Base-by-base conservation (phyloP, 192 early-diverging fungal species). In the Mortierella hygrophila region DNA sequence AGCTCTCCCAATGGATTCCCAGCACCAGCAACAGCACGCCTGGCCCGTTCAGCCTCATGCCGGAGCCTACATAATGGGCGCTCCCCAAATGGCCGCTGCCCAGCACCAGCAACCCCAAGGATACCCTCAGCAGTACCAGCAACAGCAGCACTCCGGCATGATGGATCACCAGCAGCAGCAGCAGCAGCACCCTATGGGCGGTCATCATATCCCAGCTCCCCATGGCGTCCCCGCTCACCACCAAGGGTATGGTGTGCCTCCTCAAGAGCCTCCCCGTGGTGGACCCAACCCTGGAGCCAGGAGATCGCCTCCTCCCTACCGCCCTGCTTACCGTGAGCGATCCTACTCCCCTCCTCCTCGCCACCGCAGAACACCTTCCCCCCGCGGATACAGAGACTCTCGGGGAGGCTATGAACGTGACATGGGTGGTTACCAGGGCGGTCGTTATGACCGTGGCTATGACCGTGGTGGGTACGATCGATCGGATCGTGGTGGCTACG, bases 271-370 rank as follows among this genome's bases (percentile, higher is more conserved):
- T 71, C 74, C 74, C 21, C 74, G 77, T 72, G 83, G 75, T 42
- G 49, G 60, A 32, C 60, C 47, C 32, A 26, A n/a, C 29, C 9
- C 38, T 54, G 68, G 63, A 55, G 68, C 71, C 23, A 70, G 78
- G 52, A 74, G 83, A 46, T 77, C 83, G 3, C 83, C 83, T 54
- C 47, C 72, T 23, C 78, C 77, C 23, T 80, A 77, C 68, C 73
- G 83, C 18, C 57, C 70, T 20, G 74, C 77, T 0, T 82, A 86
- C 76, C 82, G 82, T 41, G 82, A 84, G 68, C 79, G 80, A 44
- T 90, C 89, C 37, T 88, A 82, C 77, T 88, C 89, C 23, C 89
- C 89, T 60, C 82, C 83, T 21, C 77, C 86, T 29, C 82, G 83
- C 37, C 72, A 82, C 57, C 86, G 89, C 44, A 78, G 86, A 41